These are phyloP conservation scores for Phialophora tarda DNA, from an alignment of 2,329 filamentous ascomycete genomes.

Conservation along the genomic window DNA sequence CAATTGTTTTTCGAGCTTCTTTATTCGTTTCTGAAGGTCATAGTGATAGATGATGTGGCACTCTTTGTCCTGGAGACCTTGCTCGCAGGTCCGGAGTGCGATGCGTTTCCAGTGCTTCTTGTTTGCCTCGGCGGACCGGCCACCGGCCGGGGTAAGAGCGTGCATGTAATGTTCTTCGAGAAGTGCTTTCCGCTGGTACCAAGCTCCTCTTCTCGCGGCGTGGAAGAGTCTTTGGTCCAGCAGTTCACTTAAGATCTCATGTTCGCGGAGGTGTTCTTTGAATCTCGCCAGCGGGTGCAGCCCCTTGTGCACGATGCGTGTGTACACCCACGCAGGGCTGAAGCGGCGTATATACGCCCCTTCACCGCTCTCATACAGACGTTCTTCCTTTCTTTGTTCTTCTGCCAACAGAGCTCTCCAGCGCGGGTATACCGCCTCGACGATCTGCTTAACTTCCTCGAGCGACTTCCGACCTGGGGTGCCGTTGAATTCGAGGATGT, in stretches of 20 bases:
- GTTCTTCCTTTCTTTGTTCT: slow-evolving; percentile 78
- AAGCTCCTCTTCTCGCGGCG: slow-evolving; percentile 78
- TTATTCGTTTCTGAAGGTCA: slow-evolving; percentile 90
- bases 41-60: slow-evolving; percentile 94
- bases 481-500: slow-evolving; percentile 78
- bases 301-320: slow-evolving; percentile 88
- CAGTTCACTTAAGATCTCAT: slow-evolving; percentile 74
- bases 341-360: slow-evolving; percentile 88
- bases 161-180: slow-evolving; percentile 96
- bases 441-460: slow-evolving; percentile 71
- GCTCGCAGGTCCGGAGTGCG: slow-evolving; percentile 80
- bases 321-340: slow-evolving; percentile 91
- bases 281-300: slow-evolving; percentile 77
- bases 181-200: slow-evolving; percentile 95
- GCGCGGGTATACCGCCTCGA: slow-evolving; percentile 76
- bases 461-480: slow-evolving; percentile 69
- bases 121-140: slow-evolving; percentile 62
- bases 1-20: slow-evolving; percentile 83
- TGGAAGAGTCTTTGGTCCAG: slow-evolving; percentile 85
- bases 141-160: slow-evolving; percentile 58
- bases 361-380: slow-evolving; percentile 79
- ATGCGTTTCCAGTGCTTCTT: slow-evolving; percentile 83
- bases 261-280: slow-evolving; percentile 79
- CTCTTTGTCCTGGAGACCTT: slow-evolving; percentile 81
- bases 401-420: slow-evolving; percentile 76